Percentiles rank a stretch among this genome's conserved stretches.
Conservation (phyloP, 2,329 filamentous ascomycete genomes). For the Venturia nashicola region DNA sequence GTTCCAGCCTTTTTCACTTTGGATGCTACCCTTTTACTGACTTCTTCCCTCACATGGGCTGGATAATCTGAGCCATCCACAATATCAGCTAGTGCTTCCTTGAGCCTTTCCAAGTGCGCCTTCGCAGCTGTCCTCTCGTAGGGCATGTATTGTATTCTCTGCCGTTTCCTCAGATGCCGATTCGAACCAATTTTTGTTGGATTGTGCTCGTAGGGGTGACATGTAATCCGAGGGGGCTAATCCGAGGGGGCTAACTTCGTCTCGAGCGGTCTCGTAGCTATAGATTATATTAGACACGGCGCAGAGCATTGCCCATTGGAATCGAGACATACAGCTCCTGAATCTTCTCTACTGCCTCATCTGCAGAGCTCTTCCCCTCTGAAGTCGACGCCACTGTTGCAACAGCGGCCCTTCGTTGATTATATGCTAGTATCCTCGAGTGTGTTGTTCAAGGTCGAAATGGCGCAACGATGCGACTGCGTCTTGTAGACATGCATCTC, state of each 20-base stretch:
- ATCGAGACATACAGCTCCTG: constrained; percentile 6
- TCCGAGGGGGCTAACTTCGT: not conserved
- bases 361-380: not conserved
- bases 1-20: constrained; percentile 41
- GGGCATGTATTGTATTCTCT: constrained; percentile 43
- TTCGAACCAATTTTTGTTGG: constrained; percentile 28
- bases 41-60: constrained; percentile 33
- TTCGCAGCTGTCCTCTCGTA: constrained; percentile 41
- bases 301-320: not conserved
- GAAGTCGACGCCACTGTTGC: not conserved
- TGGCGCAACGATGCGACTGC: not conserved
- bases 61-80: constrained; percentile 25
- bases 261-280: constrained; percentile 7
- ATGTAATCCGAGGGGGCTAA: not conserved
- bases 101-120: constrained; percentile 38
- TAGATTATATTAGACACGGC: not conserved
- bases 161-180: constrained; percentile 40
- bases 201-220: not conserved
- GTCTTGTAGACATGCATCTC: not conserved
- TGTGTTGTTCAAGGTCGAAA: not conserved
- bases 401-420: not conserved
- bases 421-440: not conserved
- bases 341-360: constrained; percentile 8
- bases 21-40: constrained; percentile 37
- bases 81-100: constrained; percentile 33